These are phyloP conservation scores for Cynara cardunculus DNA, from an alignment of 129 eudicot genomes.

Conservation along the genomic window DNA sequence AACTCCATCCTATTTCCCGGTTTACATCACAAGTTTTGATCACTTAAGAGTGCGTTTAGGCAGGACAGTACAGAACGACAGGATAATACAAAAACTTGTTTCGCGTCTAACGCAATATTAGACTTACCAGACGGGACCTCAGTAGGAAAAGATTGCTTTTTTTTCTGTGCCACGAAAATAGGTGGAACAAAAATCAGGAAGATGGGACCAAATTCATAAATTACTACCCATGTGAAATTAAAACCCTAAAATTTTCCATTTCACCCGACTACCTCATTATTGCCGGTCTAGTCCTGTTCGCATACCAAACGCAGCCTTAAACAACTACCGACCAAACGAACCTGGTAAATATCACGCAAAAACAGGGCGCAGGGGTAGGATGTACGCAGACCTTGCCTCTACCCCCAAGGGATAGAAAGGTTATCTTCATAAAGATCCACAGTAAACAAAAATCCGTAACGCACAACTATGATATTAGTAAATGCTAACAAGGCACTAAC, in stretches of 20 bases:
- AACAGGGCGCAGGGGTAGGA: not conserved
- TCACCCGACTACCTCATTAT: not conserved
- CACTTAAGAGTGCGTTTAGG: not conserved
- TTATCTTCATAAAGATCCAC: not conserved
- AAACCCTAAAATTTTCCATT: not conserved
- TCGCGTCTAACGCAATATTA: not conserved
- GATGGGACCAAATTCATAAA: not conserved
- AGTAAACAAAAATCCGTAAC: not conserved
- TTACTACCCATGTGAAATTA: not conserved
- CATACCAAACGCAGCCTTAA: not conserved
- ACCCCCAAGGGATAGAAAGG: too few relatives aligned
- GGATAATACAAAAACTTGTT: not conserved
- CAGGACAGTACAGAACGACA: not conserved
- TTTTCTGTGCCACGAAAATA: not conserved
- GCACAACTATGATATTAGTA: not conserved
- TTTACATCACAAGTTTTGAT: not conserved
- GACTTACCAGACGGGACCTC: not conserved
- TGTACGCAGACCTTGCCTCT: not conserved
- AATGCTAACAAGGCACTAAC: not conserved
- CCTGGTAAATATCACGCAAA: not conserved
- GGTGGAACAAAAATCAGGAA: not conserved
- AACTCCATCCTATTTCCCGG: too few relatives aligned
- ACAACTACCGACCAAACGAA: not conserved
- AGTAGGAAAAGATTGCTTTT: not conserved
- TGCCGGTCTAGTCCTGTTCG: not conserved